These are phyloP conservation scores for Sphaerobolus stellatus DNA, from an alignment of 1,284 basidiomycete genomes.

Conservation along the genomic window DNA sequence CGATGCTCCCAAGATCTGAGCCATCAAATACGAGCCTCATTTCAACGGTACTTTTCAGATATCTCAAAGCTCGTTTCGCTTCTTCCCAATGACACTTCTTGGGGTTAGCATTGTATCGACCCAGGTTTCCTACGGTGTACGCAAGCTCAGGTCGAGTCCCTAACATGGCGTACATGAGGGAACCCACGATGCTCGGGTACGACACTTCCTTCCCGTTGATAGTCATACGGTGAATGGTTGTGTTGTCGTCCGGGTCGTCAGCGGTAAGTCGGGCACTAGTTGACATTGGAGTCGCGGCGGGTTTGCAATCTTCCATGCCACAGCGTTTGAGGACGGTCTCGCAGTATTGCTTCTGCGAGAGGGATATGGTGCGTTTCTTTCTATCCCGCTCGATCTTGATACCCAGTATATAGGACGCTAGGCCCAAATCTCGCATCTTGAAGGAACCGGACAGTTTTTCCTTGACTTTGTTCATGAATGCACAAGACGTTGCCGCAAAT, in stretches of 20 bases:
- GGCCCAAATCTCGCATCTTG: constrained; percentile 37
- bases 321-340: constrained; percentile 18
- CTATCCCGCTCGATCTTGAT: constrained; percentile 32
- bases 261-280: constrained; percentile 23
- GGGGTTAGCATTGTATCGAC: constrained; percentile 32
- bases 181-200: constrained; percentile 30
- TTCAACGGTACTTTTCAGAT: constrained; percentile 30
- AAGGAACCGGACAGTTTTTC: too few species aligned
- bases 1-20: constrained; percentile 10
- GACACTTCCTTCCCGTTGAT: constrained; percentile 21
- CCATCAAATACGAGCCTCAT: constrained; percentile 20
- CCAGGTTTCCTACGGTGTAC: constrained; percentile 31
- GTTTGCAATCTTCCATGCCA: constrained; percentile 23
- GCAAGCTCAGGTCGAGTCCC: constrained; percentile 38
- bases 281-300: constrained; percentile 27
- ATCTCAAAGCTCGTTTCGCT: constrained; percentile 33
- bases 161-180: constrained; percentile 34
- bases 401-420: constrained; percentile 32
- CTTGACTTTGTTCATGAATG: too few species aligned
- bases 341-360: constrained; percentile 29
- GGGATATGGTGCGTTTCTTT: constrained; percentile 17
- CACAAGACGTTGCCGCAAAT: too few species aligned
- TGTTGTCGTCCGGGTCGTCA: too few species aligned
- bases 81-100: constrained; percentile 32
- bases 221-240: constrained; percentile 22